These are phyloP conservation scores for Anacardium occidentale DNA, from an alignment of 345 rosid genomes.

Conservation along the genomic window DNA sequence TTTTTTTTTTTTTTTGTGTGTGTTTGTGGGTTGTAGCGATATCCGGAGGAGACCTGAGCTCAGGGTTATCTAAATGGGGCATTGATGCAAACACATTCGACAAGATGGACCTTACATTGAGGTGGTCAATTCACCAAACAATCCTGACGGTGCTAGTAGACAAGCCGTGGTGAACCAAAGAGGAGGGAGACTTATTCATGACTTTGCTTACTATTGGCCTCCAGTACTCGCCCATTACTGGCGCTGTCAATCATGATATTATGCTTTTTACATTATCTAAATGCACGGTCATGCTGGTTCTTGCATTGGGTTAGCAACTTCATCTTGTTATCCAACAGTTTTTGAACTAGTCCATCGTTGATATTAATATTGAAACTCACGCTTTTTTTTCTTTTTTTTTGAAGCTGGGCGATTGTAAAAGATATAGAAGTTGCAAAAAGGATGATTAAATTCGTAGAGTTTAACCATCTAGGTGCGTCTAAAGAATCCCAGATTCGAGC, in stretches of 20 bases:
- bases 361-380: not conserved
- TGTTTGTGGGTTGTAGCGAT: constrained; percentile 41
- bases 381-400: constrained; percentile 6
- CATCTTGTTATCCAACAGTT: not conserved
- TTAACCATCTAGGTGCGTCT: constrained; percentile 73
- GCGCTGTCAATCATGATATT: constrained; percentile 56
- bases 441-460: constrained; percentile 59
- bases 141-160: constrained; percentile 74
- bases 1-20: too few relatives aligned
- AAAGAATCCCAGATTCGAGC: constrained; percentile 85
- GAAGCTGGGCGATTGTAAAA: constrained; percentile 81
- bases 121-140: constrained; percentile 73
- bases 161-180: constrained; percentile 65
- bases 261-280: constrained; percentile 94
- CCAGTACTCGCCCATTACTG: constrained; percentile 73
- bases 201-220: constrained; percentile 94
- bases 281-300: constrained; percentile 95
- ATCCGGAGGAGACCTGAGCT: constrained; percentile 55
- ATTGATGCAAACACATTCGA: constrained; percentile 69
- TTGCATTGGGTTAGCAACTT: constrained; percentile 67
- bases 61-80: constrained; percentile 78
- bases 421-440: constrained; percentile 59
- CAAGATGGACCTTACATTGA: constrained; percentile 64
- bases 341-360: not conserved
- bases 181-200: constrained; percentile 62